Base-by-base conservation (phyloP, 495 filamentous ascomycete species). In the Penicillium robsamsonii region DNA sequence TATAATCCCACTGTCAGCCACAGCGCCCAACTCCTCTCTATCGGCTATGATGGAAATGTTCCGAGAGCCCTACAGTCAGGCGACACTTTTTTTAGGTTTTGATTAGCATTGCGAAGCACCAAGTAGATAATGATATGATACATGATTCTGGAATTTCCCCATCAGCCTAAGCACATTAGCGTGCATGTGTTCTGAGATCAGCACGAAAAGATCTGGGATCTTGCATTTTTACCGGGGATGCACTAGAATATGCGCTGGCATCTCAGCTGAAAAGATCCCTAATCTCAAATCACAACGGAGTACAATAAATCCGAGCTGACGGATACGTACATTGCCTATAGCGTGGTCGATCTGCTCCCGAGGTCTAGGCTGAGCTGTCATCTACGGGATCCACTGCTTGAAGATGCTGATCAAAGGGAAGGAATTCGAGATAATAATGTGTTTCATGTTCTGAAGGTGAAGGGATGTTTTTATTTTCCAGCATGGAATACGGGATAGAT, bases 301-400 rank as follows among this genome's bases (percentile, higher is more conserved):
- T 53, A 31, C 17, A 30, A 33, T 22, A 20, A 40, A 46, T 9
- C 25, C 20, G 20, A 45, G 51, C 41, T 30, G 51, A 54, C 20
- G 31, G 20, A 40, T 50, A 13, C 13, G 33, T 27, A 27, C 48
- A 31, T 30, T 33, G 15, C 17, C 18, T 48, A 27, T 52, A 52
- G 50, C 11, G 50, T 35, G 51, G 18, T 35, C 20, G 51, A 45
- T 45, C 51, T 15, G 37, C 38, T 31, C 48, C 25, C 25, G 25
- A 27, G 40, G 48, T 12, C 38, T 37, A 10, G 43, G 30, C 30
- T 54, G 27, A 53, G 18, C 27, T 35, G 40, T 53, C 24, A 35
- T 40, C 9, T 35, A 41, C 2, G 18, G 42, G 42, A 54, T 46
- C 52, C 52, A 54, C 52, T 54, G 43, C 52, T 54, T 46, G 42